phyloP scores from a whole-genome alignment of 179 eudicot species.

The Heliamphora pulchella region DNA sequence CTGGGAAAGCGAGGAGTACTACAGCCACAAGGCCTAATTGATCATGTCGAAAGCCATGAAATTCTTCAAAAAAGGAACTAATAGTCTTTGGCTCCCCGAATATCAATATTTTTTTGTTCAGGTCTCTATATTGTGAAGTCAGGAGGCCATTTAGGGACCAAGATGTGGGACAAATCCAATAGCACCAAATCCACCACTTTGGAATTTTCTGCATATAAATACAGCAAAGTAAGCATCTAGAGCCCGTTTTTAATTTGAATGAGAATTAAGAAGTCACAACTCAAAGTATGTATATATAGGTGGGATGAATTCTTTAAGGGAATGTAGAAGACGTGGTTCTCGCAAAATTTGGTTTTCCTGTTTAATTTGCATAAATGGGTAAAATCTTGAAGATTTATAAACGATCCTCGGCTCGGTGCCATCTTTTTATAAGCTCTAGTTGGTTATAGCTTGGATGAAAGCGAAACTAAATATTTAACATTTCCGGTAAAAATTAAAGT shows the following conservation, averaged over 20 bases:
- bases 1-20: slow-evolving; percentile 32
- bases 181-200: slow-evolving; percentile 57
- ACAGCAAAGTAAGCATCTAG: background rate
- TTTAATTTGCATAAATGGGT: slow-evolving; percentile 1
- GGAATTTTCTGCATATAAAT: slow-evolving; percentile 43
- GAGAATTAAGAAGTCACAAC: background rate
- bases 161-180: slow-evolving; percentile 43
- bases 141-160: slow-evolving; percentile 47
- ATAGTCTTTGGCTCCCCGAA: slow-evolving; percentile 32
- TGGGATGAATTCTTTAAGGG: background rate
- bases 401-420: background rate
- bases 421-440: background rate
- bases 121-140: slow-evolving; percentile 52
- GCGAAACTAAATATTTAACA: background rate
- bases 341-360: background rate
- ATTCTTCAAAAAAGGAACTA: slow-evolving; percentile 35
- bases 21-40: slow-evolving; percentile 30
- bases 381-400: background rate
- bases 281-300: background rate
- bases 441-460: background rate
- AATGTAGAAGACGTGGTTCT: background rate
- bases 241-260: background rate
- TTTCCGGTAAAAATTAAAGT: background rate
- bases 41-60: slow-evolving; percentile 33
- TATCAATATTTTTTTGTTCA: slow-evolving; percentile 24